Conservation (phyloP, 371 early-diverging fungal genomes). For the Mucor circinelloides region DNA sequence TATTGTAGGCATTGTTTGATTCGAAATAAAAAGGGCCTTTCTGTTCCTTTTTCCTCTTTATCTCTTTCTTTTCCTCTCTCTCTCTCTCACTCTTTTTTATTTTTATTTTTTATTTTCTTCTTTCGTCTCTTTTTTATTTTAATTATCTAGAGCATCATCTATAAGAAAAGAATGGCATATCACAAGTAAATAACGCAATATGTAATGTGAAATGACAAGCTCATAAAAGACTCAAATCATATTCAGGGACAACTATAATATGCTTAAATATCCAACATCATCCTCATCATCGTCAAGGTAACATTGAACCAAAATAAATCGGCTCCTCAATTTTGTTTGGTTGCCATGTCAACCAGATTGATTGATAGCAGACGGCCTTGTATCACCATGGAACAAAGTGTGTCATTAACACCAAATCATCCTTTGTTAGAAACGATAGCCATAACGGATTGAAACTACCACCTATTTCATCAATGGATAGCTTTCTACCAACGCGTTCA, state of each 20-base stretch:
- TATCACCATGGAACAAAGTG: not conserved
- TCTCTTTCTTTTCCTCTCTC: not conserved
- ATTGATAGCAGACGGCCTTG: not conserved
- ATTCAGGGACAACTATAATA: not conserved
- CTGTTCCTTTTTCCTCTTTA: not conserved
- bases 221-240: not conserved
- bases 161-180: not conserved
- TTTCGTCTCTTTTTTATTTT: not conserved
- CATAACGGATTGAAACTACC: constrained; percentile 7
- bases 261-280: not conserved
- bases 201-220: not conserved
- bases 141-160: not conserved
- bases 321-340: constrained; percentile 7
- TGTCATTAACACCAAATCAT: not conserved
- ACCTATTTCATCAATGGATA: constrained; percentile 27
- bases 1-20: constrained; percentile 1
- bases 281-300: constrained; percentile 4
- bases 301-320: not conserved
- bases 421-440: not conserved
- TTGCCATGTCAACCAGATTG: constrained; percentile 3
- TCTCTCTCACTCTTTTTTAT: not conserved
- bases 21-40: not conserved
- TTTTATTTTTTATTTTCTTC: not conserved
- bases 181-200: not conserved
- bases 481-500: constrained; percentile 2